Base-by-base conservation (phyloP, 768 basidiomycete genomes). In the Suillus cothurnatus region DNA sequence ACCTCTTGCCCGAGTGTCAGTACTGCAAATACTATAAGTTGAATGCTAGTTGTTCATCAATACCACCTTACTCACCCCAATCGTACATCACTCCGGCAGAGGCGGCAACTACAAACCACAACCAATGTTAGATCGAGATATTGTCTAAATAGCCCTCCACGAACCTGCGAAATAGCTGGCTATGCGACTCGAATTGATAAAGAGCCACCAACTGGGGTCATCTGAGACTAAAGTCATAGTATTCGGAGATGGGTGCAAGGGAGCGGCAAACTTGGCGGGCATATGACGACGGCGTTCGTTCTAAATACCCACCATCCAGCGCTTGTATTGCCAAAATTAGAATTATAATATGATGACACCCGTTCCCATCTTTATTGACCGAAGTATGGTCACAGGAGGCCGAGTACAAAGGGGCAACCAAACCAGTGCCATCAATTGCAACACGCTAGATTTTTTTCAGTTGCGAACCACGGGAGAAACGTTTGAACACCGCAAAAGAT, bases 151-250 rank as follows among this genome's bases (percentile, higher is more conserved):
- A 53, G 5, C 19, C 17, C 8, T 53, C 52, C 52, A 53, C 52
- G 19, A 19, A 53, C 52, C 52, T 31, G 19, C 8, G 17, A 53
- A 31, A 53, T 53, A 53, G 28, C 52, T 53, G 17, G 52, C 28
- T 31, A 53, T 53, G 52, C 52, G 52, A 53, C 28, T 53, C 52
- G 52, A 53, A 53, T 53, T 53, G 28, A 53, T 53, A 53, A 53
- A 1, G 4, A 31, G 28, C 52, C 52, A 53, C 52, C 52, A 53
- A 4, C 17, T 53, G 5, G 52, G 52, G 32, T 31, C 9, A 31
- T 53, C 2, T 31, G 52, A 53, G 52, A 53, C 19, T 21, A 53
- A 2, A 3, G 52, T 53, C 52, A 53, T 53, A 31, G 8, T 53
- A 11, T 32, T 19, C 8, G 17, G 3, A 17, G 52, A 31, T 21